Evolutionary conservation across 805 yeast species (phyloP), one percentile per base, ranked within the genome.

Genomic region (Wickerhamomyces alni): DNA sequence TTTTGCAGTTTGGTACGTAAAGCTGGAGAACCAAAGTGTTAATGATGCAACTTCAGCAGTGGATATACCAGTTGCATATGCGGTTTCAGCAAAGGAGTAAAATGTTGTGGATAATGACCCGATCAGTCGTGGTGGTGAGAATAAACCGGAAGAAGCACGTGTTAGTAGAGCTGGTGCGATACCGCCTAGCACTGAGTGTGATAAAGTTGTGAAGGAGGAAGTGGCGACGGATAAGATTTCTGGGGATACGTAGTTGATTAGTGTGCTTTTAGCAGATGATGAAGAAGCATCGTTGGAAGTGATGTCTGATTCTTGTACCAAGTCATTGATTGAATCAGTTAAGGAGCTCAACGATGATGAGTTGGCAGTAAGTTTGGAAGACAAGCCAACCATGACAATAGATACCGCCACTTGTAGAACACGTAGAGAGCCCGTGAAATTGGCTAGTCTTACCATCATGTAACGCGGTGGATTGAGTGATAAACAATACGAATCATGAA

Each of bases 1-100:
- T 27, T 48, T 38, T n/a, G 61, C 46, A 2, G 53, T 39, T 12
- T 51, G 48, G 33, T 56, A 41, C 28, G 58, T 48, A 15, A 50
- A 45, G 17, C 44, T 47, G 16, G 53, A 50, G 21, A 57, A 43
- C 55, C 53, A 47, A 11, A 51, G 39, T 2, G 36, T 37, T n/a
- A 56, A 33, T 2, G 56, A 43, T 5, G 50, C 22, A 6, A 48
- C 16, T 40, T 61, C 64, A 22, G 42, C 29, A 3, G 33, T 25
- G 3, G 43, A 11, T 3, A 51, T 9, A 17, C 46, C 41, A 6
- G 30, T 5, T 3, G 44, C 27, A 27, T 45, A 48, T 1, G 21
- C 13, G 7, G 17, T 17, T 19, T 50, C 44, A 2, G 34, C 27
- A 2, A 19, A 17, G 13, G 42, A 25, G n/a, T n/a, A n/a, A n/a